These are phyloP conservation scores for Suhomyces yuchorum DNA, from an alignment of 1,139 yeast species.

Conservation along the genomic window DNA sequence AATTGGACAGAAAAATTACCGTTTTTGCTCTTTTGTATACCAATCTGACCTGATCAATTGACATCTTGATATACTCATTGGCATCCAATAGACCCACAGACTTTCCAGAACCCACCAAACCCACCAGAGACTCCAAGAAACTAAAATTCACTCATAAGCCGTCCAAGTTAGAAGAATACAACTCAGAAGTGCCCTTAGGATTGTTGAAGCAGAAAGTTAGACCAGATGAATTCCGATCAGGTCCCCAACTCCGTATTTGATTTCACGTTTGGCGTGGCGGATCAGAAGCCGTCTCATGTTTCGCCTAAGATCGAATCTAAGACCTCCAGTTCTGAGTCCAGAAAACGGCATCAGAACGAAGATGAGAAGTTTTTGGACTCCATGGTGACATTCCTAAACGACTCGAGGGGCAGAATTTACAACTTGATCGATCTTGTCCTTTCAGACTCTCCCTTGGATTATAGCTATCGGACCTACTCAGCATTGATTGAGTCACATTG, in stretches of 20 bases:
- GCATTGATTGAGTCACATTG: constrained; percentile 38
- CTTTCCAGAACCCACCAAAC: too few species aligned
- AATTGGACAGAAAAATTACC: neutral
- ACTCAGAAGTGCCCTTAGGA: too few species aligned
- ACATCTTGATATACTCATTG: too few species aligned
- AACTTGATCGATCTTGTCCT: constrained; percentile 27
- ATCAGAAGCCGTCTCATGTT: neutral
- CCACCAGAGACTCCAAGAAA: neutral
- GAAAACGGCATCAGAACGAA: constrained; percentile 15
- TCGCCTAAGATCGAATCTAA: constrained; percentile 1
- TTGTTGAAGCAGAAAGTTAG: too few species aligned
- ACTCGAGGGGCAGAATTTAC: constrained; percentile 11
- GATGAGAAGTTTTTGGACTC: constrained; percentile 7
- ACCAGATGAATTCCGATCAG: constrained; percentile 1
- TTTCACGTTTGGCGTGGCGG: neutral
- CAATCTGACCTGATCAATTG: too few species aligned
- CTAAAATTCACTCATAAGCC: too few species aligned
- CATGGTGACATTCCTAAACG: constrained; percentile 11
- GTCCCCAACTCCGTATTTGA: constrained; percentile 3
- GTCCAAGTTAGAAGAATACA: too few species aligned
- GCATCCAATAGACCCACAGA: too few species aligned
- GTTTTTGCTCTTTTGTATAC: too few species aligned
- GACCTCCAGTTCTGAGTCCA: constrained; percentile 8
- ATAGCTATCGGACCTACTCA: constrained; percentile 33
- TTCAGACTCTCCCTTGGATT: constrained; percentile 18